These are phyloP conservation scores for Penicillium concentricum DNA, from an alignment of 2,329 filamentous ascomycete species.

Conservation along the genomic window DNA sequence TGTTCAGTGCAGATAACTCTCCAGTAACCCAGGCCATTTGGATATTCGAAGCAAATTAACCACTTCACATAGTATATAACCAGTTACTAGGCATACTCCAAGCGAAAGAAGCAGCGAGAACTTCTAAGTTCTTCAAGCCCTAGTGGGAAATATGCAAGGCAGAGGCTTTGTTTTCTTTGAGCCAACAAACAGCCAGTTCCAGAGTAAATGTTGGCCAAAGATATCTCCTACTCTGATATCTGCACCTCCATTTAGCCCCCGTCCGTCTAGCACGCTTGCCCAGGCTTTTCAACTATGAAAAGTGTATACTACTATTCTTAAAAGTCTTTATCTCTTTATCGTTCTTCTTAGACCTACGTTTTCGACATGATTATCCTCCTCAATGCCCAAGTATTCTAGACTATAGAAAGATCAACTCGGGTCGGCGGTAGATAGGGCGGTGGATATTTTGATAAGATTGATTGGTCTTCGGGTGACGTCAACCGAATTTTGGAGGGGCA, in stretches of 20 bases:
- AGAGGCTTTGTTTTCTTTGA: not conserved
- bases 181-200: not conserved
- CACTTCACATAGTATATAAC: not conserved
- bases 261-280: not conserved
- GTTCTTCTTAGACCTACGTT: no score
- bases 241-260: not conserved
- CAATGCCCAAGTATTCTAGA: not conserved
- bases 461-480: constrained; percentile 28
- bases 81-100: not conserved
- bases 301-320: no score
- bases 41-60: not conserved
- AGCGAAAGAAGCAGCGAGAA: not conserved
- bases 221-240: not conserved
- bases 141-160: not conserved
- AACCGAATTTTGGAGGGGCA: constrained; percentile 23
- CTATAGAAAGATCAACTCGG: not conserved
- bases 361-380: not conserved
- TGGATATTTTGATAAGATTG: not conserved
- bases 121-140: not conserved
- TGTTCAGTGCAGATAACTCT: not conserved
- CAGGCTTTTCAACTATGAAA: not conserved
- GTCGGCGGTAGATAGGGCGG: not conserved
- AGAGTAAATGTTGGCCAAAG: not conserved
- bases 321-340: not conserved
- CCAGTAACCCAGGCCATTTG: not conserved